phyloP scores from a whole-genome alignment of 2,329 filamentous ascomycete species.

The Alternaria sp. region DNA sequence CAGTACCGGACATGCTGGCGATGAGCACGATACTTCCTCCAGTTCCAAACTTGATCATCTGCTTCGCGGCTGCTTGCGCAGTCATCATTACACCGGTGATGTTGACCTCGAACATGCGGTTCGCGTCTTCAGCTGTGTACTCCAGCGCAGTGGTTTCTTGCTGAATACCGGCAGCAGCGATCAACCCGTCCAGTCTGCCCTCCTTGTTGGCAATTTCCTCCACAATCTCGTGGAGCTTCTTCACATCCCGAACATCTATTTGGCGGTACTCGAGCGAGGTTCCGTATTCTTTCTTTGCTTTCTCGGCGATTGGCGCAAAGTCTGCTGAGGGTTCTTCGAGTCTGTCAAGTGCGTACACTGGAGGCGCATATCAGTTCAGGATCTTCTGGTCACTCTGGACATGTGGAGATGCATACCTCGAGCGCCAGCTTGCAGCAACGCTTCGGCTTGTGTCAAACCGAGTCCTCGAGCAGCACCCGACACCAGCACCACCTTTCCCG shows the following conservation, averaged over 20 bases:
- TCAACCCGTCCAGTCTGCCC: constrained; percentile 78
- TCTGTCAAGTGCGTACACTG: constrained; percentile 71
- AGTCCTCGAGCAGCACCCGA: constrained; percentile 75
- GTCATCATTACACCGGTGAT: constrained; percentile 69
- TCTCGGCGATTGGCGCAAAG: constrained; percentile 70
- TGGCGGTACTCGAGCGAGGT: constrained; percentile 75
- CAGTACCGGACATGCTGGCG: constrained; percentile 66
- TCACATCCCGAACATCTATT: constrained; percentile 79
- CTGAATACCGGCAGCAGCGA: constrained; percentile 78
- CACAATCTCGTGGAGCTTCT: constrained; percentile 70
- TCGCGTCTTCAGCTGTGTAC: constrained; percentile 69
- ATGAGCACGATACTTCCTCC: constrained; percentile 68
- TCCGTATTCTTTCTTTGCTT: constrained; percentile 68
- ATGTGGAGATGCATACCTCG: constrained; percentile 54
- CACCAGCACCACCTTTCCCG: constrained; percentile 72
- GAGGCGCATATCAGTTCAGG: neutral
- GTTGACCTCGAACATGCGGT: constrained; percentile 68
- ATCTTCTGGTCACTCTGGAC: neutral
- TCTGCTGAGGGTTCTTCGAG: constrained; percentile 64
- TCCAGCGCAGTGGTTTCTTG: constrained; percentile 84
- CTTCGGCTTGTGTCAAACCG: constrained; percentile 76
- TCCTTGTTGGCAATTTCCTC: constrained; percentile 72
- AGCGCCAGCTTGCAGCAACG: constrained; percentile 76
- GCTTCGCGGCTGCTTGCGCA: constrained; percentile 67
- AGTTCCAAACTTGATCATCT: constrained; percentile 67